Conservation (phyloP, 371 early-diverging fungal species). For the Mucor velutinosus region DNA sequence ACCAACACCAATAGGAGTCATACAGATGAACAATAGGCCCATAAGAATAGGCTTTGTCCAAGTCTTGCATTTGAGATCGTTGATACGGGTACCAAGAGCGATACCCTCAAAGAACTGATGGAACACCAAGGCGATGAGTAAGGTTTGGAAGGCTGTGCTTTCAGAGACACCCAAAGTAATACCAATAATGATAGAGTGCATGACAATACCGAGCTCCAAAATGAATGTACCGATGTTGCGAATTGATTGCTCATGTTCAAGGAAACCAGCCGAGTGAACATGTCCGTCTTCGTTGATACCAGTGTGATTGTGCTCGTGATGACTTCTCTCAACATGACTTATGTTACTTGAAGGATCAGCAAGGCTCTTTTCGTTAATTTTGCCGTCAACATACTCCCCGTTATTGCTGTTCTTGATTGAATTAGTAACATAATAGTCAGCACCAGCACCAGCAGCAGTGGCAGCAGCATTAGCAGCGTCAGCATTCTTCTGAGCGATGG, state of each 20-base stretch:
- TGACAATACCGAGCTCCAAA: slow-evolving; percentile 80
- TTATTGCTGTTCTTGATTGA: neutral
- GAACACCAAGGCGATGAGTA: slow-evolving; percentile 77
- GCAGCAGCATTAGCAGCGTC: slow-evolving; percentile 3
- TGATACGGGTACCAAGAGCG: slow-evolving; percentile 78
- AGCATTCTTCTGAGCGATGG: slow-evolving; percentile 13
- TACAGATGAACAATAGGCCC: slow-evolving; percentile 46
- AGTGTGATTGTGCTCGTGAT: slow-evolving; percentile 23
- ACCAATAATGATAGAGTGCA: slow-evolving; percentile 85
- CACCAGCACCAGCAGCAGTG: neutral
- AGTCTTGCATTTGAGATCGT: slow-evolving; percentile 62
- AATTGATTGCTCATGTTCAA: slow-evolving; percentile 32
- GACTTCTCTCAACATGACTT: neutral
- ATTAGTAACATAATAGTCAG: neutral
- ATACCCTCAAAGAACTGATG: slow-evolving; percentile 92
- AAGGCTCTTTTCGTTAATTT: slow-evolving; percentile 5
- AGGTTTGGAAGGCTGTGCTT: slow-evolving; percentile 37
- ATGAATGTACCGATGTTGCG: slow-evolving; percentile 53
- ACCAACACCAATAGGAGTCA: slow-evolving; percentile 79
- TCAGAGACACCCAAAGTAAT: slow-evolving; percentile 55
- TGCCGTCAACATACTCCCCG: neutral
- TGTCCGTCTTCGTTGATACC: slow-evolving; percentile 41
- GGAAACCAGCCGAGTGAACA: slow-evolving; percentile 49
- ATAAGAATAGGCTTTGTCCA: slow-evolving; percentile 41
- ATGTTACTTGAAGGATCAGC: neutral